Evolutionary conservation across 2,329 filamentous ascomycete species (phyloP), one percentile per base, ranked within the genome.

Genomic region (Cadophora sp.): DNA sequence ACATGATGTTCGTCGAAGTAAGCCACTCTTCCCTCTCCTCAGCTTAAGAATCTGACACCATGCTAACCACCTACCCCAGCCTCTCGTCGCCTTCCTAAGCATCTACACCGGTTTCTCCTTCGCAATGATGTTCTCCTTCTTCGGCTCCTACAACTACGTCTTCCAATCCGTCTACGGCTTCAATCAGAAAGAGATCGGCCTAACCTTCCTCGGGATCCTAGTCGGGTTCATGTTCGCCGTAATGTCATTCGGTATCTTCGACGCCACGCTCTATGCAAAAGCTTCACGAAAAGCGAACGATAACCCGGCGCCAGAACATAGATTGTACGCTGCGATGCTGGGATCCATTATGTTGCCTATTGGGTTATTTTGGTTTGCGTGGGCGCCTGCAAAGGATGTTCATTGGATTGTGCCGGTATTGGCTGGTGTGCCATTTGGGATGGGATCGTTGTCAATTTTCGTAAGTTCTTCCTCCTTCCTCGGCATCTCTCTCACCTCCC

Each of bases 1-100:
- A 83, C 55, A 89, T 91, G 83, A 80, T 91, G 20, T 73, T 88
- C 43, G 83, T 85, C 1, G 89, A 91, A 70, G 87, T 72, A 8
- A 76, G 73, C 66, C 78, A 63, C 18, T 16, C 14, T 45, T 51
- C n/a, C 16, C n/a, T n/a, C 53, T 30, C 27, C 53, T 76, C 78
- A 2, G 75, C 78, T 20, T 73, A 86, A 20, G 85, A 85, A 0
- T n/a, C n/a, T n/a, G n/a, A n/a, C n/a, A n/a, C n/a, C 87, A 27
- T 43, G 36, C 43, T 0, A 81, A 58, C 36, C 2, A 1, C 4
- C n/a, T 1, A 3, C 4, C 7, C 33, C 53, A 91, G 71, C 88
- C 84, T 9, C 85, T 85, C 27, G 80, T 85, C 20, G 77, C 80
- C 27, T 73, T 79, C 30, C 81, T 83, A 39, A 82, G 80, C 53